Evolutionary conservation across 345 rosid species (phyloP), one percentile per base, ranked within the genome.

Genomic region (Hirschfeldia incana): DNA sequence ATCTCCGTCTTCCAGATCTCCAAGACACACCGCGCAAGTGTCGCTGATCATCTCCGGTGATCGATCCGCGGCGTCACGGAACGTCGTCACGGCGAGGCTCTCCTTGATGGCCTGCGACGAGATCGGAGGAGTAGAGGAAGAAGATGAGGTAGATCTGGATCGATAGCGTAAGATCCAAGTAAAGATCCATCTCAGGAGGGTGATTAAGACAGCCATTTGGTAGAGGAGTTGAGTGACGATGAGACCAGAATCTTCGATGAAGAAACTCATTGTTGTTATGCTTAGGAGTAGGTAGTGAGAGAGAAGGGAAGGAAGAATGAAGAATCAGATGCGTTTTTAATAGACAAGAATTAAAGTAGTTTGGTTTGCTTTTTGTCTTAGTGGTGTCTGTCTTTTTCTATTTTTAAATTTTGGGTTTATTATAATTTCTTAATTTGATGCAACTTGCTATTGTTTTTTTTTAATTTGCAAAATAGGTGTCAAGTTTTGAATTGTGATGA

Each of bases 11-110:
- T 55, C 66, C 42, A 95, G 78, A 30, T 82, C 87, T n/a, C 83
- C 85, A 34, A 95, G 80, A 78, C 99, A 95, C 2, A 95, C 97
- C 0, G 97, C 99, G 17, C 99, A 95, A 21, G 92, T 86, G 82
- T 89, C 90, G 8, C 80, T 81, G 2, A 75, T 67, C 11, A 34
- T 44, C 1, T 65, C 70, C 1, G 84, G 83, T 17, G 77, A 65
- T 75, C 91, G 80, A n/a, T 80, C 87, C 32, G 65, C 77, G 65
- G 89, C 65, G 46, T 93, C 98, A 4, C 85, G 89, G 39, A 86
- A 95, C 1, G 89, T 83, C 6, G 97, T 84, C 13, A 87, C 76
- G 16, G 67, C 81, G 70, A 95, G 93, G 65, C 80, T 83, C 5
- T 85, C 87, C n/a, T 89, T 87, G 59, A 93, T 91, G 67, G 32